phyloP scores from a whole-genome alignment of 148 eudicot genomes.

The Dysphania ambrosioides region DNA sequence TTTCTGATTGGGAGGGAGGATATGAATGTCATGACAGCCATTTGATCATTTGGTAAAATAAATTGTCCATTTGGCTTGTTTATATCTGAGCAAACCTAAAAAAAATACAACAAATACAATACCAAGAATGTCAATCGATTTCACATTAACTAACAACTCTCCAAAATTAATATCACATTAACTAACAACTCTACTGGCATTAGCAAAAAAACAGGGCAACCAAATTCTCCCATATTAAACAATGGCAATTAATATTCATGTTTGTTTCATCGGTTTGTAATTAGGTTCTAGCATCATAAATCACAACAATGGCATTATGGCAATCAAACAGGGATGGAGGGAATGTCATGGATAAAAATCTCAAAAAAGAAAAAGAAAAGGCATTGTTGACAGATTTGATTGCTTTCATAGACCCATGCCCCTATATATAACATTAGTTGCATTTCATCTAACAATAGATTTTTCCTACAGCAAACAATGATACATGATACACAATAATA shows the following conservation, averaged over 20 bases:
- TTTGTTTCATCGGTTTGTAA: too few relatives aligned
- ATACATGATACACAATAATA: not conserved
- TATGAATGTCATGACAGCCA: constrained; percentile 88
- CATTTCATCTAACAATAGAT: not conserved
- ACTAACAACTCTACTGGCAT: not conserved
- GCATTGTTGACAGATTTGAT: not conserved
- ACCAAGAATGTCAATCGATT: not conserved
- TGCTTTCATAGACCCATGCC: not conserved
- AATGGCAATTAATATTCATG: too few relatives aligned
- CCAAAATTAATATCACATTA: constrained; percentile 5
- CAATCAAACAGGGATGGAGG: not conserved
- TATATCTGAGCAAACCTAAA: constrained; percentile 90
- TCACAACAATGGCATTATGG: not conserved
- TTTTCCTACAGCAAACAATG: not conserved
- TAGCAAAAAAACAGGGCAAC: not conserved
- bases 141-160: too few relatives aligned
- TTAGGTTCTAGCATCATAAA: not conserved
- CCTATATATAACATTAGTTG: not conserved
- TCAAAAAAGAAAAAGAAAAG: not conserved
- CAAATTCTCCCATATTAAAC: not conserved
- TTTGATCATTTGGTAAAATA: constrained; percentile 75
- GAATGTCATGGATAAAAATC: not conserved
- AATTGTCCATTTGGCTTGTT: constrained; percentile 98
- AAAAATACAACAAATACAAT: not conserved
- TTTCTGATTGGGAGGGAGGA: constrained; percentile 91